Evolutionary conservation across 2,329 filamentous ascomycete genomes (phyloP), one percentile per base, ranked within the genome.

Genomic region (Pseudopyricularia cyperi): DNA sequence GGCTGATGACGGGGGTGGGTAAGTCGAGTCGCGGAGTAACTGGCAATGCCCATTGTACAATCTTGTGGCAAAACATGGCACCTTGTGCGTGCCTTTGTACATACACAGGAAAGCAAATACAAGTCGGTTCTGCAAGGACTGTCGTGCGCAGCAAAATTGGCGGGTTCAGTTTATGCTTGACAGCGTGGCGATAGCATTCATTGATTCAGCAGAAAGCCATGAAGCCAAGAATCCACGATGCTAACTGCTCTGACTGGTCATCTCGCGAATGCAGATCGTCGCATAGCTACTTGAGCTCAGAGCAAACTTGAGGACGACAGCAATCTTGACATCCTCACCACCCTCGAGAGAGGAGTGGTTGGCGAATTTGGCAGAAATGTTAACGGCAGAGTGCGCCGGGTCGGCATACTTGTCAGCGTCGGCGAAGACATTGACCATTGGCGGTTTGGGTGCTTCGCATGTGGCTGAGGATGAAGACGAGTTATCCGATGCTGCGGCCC

Each of bases 241-340:
- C 35, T 39, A 42, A 34, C 6, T 39, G 34, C 28, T 12, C 24
- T 51, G 49, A 7, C 55, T 54, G 60, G 62, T 63, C 52, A 68
- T 62, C 57, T 68, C 66, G 2, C 66, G 63, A 24, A 68, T 60
- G 22, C 66, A 65, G 52, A 68, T 59, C 14, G 66, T 68, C 2
- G 66, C 66, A 46, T 68, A 68, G 57, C 66, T 67, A 60, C 66
- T 68, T 15, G 60, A 54, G 50, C 60, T 62, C 7, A 68, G 58
- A 34, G 64, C 62, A 53, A 68, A 67, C 53, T 66, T 66, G 32
- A 68, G 61, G 7, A 63, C 59, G 7, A 68, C 66, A 17, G 65
- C 65, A 54, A 68, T 62, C 55, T 66, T 63, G 51, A 59, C 55
- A 26, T 59, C 58, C 15, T 61, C 59, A 19, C n/a, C 37, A 19